These are phyloP conservation scores for Saccharomyces hybrid DNA, from an alignment of 1,139 yeast genomes.

Conservation along the genomic window DNA sequence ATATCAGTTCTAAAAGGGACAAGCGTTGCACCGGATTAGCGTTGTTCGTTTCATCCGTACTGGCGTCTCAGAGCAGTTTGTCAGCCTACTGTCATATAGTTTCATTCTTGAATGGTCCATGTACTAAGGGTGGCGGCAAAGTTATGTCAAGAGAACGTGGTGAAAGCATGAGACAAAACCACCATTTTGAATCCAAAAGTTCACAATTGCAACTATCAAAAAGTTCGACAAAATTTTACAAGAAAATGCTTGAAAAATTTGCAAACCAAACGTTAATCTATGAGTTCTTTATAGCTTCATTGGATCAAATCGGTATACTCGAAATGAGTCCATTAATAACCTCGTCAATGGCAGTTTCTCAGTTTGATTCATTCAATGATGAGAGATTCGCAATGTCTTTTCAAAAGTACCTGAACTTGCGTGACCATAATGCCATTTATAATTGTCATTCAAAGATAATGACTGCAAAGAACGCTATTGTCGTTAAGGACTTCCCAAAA, in stretches of 20 bases:
- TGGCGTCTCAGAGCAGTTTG: neutral
- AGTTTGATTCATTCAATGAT: conserved; percentile 14
- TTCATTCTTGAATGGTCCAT: conserved; percentile 18
- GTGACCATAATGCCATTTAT: conserved; percentile 4
- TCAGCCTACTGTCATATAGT: conserved; percentile 5
- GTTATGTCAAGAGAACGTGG: conserved; percentile 13
- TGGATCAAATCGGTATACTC: conserved; percentile 20
- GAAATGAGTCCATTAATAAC: conserved; percentile 15
- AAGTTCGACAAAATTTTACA: conserved; percentile 11
- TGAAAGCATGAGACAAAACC: conserved; percentile 14
- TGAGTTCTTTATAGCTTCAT: conserved; percentile 12
- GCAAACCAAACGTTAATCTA: neutral
- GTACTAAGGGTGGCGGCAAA: conserved; percentile 21
- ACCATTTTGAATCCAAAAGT: conserved; percentile 10
- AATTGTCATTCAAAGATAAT: conserved; percentile 2
- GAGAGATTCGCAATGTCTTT: conserved; percentile 2
- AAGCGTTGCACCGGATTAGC: conserved; percentile 18
- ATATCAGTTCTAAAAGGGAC: conserved; percentile 2
- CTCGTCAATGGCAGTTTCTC: conserved; percentile 6
- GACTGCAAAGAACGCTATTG: neutral
- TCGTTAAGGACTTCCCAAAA: neutral
- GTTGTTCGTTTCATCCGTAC: conserved; percentile 12
- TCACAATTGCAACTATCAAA: conserved; percentile 7
- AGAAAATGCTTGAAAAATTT: conserved; percentile 1
- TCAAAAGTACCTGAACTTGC: neutral